phyloP scores from a whole-genome alignment of 1,284 basidiomycete species.

The Ceratobasidium sp. region DNA sequence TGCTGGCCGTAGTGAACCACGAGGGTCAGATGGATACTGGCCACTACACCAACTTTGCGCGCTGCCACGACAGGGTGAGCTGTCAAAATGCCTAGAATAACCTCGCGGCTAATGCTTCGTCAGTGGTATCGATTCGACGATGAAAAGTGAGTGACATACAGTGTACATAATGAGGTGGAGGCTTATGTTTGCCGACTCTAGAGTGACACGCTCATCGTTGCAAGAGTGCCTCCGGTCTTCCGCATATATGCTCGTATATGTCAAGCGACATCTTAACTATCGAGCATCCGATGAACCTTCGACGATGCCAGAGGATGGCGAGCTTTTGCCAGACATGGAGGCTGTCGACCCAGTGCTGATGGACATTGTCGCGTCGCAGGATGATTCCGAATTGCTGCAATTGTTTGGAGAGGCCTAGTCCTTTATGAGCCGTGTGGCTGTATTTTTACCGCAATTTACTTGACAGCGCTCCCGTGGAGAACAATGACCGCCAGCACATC shows the following conservation, averaged over 20 bases:
- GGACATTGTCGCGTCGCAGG: slow-evolving; percentile 6
- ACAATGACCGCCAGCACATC: background rate
- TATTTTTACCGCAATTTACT: slow-evolving; percentile 1
- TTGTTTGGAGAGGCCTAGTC: slow-evolving; percentile 19
- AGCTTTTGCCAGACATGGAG: slow-evolving; percentile 14
- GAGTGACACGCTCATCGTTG: slow-evolving; percentile 77
- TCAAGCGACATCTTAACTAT: slow-evolving; percentile 86
- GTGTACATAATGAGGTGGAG: background rate
- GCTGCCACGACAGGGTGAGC: slow-evolving; percentile 77
- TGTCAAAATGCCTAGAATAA: slow-evolving; percentile 34
- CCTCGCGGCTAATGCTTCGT: slow-evolving; percentile 49
- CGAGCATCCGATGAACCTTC: slow-evolving; percentile 18
- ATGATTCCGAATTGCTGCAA: slow-evolving; percentile 27
- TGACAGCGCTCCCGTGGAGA: background rate
- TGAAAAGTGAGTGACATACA: slow-evolving; percentile 73
- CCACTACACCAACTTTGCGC: slow-evolving; percentile 89
- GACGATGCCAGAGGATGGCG: slow-evolving; percentile 19
- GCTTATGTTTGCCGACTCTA: slow-evolving; percentile 52
- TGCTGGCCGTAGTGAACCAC: slow-evolving; percentile 94
- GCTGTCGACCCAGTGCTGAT: slow-evolving; percentile 21
- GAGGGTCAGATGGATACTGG: slow-evolving; percentile 95
- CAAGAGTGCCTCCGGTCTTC: slow-evolving; percentile 73
- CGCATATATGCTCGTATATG: slow-evolving; percentile 94
- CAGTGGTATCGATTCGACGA: slow-evolving; percentile 97
- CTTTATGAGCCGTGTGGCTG: background rate